Evolutionary conservation across 495 filamentous ascomycete genomes (phyloP).

Genomic region (Aspergillus egyptiacus): DNA sequence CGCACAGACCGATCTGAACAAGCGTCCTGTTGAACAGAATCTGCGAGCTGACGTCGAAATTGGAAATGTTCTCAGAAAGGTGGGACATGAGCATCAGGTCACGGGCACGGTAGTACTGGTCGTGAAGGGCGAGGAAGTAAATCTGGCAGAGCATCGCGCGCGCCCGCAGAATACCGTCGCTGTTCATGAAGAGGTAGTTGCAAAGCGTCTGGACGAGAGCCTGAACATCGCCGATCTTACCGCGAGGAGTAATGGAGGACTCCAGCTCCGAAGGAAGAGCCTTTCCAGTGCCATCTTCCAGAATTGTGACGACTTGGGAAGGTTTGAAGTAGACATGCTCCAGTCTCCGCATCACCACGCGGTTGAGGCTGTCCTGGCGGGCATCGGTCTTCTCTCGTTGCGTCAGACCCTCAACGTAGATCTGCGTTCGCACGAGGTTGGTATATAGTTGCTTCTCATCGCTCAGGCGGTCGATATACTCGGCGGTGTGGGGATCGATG

Average conservation of each 20-base stretch:
- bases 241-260: conserved; percentile 73
- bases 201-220: conserved; percentile 79
- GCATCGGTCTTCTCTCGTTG: conserved; percentile 65
- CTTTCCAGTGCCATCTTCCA: conserved; percentile 91
- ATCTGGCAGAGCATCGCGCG: conserved; percentile 97
- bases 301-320: conserved; percentile 81
- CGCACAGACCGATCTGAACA: conserved; percentile 96
- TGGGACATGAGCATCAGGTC: conserved; percentile 99
- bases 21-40: conserved; percentile 98
- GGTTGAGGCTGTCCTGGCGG: conserved; percentile 78
- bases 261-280: conserved; percentile 64
- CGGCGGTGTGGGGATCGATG: conserved; percentile 96
- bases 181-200: conserved; percentile 90
- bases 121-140: conserved; percentile 94
- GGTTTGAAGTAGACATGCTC: conserved; percentile 99
- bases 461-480: conserved; percentile 91
- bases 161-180: conserved; percentile 90
- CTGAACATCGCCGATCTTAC: conserved; percentile 54
- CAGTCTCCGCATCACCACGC: conserved; percentile 84
- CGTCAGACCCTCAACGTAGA: conserved; percentile 78
- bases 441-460: conserved; percentile 92
- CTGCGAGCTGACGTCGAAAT: conserved; percentile 92
- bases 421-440: conserved; percentile 74
- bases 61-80: conserved; percentile 88
- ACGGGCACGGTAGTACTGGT: conserved; percentile 93